phyloP scores from a whole-genome alignment of 1,284 basidiomycete species.

The Taiwanofungus camphoratus region DNA sequence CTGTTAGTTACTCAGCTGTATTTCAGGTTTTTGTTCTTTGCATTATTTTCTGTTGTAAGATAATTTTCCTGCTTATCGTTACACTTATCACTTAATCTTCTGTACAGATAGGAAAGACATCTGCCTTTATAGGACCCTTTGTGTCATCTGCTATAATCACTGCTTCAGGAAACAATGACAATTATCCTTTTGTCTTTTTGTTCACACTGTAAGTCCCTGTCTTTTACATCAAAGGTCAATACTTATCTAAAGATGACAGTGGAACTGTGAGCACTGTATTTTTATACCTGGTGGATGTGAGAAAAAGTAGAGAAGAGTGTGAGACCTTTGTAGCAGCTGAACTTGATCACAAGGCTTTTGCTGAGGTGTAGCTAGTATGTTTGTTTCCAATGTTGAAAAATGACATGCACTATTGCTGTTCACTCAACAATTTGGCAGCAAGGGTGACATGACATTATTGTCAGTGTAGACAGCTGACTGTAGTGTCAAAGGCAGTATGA shows the following conservation, averaged over 20 bases:
- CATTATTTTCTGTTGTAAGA: constrained; percentile 65
- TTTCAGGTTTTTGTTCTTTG: constrained; percentile 70
- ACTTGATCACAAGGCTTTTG: constrained; percentile 44
- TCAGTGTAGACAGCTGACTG: no score
- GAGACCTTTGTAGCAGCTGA: constrained; percentile 59
- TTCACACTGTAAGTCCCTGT: constrained; percentile 54
- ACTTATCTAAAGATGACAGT: constrained; percentile 30
- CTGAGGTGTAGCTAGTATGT: constrained; percentile 3
- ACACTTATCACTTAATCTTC: background rate
- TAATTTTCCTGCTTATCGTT: background rate
- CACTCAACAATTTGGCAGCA: background rate
- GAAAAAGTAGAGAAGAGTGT: constrained; percentile 65
- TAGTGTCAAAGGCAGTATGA: no score
- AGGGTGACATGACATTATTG: background rate
- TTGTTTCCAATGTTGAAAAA: background rate
- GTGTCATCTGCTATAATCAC: constrained; percentile 73
- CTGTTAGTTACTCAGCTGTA: constrained; percentile 3
- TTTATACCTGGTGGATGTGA: constrained; percentile 63
- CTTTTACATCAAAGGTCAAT: background rate
- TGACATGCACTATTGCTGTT: background rate
- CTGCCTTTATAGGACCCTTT: constrained; percentile 78
- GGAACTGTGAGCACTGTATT: constrained; percentile 60
- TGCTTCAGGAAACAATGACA: constrained; percentile 64
- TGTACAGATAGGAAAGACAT: constrained; percentile 65
- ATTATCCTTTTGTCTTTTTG: constrained; percentile 79